Evolutionary conservation across 2,329 filamentous ascomycete species (phyloP), one percentile per base, ranked within the genome.

Genomic region (Diaporthe aspalathi): DNA sequence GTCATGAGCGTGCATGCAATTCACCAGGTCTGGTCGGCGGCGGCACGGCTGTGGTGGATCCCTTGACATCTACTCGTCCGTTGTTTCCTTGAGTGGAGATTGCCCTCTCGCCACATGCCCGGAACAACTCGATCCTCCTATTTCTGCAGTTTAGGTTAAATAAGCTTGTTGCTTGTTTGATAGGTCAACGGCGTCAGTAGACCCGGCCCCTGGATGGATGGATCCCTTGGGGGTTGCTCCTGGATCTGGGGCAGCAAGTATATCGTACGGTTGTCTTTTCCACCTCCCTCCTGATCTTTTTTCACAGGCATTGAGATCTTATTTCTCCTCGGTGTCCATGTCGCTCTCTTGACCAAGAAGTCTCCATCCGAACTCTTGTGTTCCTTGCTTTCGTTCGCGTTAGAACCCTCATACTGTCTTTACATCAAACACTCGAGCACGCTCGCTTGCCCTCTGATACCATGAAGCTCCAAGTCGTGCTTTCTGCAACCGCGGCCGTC

Each of bases 391-490:
- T 70, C 49, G n/a, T 52, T 60, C 27, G 60, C 65, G 62, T 40
- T 49, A 71, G 43, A 63, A 4, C 29, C 52, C 45, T 40, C 32
- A 24, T 22, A 17, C 29, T 14, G 12, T n/a, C 52, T 60, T 52
- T 35, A 16, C 27, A 65, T 52, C 29, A 24, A 43, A 56, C 47
- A 27, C 8, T 43, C 7, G 11, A 60, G 43, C 45, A 54, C 9
- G 43, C 68, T 20, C 27, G 24, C 5, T 24, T 17, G 54, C 8
- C n/a, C 50, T 67, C 49, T 11, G 43, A 70, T 32, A 65, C 17
- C 11, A 73, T 73, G 72, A 73, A 67, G 65, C 60, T 67, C 57
- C 72, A 73, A 49, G 24, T 38, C 16, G 24, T 71, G 22, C 32
- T 73, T 27, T 43, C 71, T 29, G 72, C 72, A 57, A 11, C 69